Evolutionary conservation across 192 early-diverging fungal species (phyloP).

Genomic region (Coemansia sp.): DNA sequence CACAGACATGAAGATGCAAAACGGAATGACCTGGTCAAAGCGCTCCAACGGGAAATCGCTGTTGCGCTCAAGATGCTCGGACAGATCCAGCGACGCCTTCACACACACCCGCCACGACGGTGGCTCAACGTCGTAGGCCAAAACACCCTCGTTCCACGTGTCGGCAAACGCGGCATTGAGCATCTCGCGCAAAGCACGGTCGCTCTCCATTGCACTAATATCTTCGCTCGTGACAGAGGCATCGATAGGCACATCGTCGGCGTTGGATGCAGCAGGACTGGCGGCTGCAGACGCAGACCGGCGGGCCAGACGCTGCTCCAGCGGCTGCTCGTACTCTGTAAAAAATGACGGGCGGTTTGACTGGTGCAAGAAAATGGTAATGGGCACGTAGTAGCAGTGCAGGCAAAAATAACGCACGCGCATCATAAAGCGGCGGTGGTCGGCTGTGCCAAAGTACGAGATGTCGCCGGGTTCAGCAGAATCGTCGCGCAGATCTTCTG

Average conservation of each 20-base stretch:
- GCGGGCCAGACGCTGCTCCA: slow-evolving; percentile 19
- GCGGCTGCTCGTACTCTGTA: slow-evolving; percentile 54
- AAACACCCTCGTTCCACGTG: slow-evolving; percentile 50
- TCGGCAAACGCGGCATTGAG: slow-evolving; percentile 45
- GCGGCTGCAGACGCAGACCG: not conserved
- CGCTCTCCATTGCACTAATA: slow-evolving; percentile 21
- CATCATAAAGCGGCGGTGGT: slow-evolving; percentile 57
- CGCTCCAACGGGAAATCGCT: slow-evolving; percentile 49
- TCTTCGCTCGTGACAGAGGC: slow-evolving; percentile 11
- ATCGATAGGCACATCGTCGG: slow-evolving; percentile 5
- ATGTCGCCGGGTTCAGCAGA: slow-evolving; percentile 41
- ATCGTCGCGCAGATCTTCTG: slow-evolving; percentile 53
- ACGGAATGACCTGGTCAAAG: slow-evolving; percentile 55
- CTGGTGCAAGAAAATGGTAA: slow-evolving; percentile 49
- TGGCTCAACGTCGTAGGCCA: slow-evolving; percentile 47
- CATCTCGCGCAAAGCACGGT: slow-evolving; percentile 44
- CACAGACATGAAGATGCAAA: slow-evolving; percentile 55
- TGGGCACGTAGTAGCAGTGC: slow-evolving; percentile 56
- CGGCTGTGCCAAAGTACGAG: slow-evolving; percentile 50
- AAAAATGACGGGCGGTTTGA: slow-evolving; percentile 53
- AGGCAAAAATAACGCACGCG: slow-evolving; percentile 54
- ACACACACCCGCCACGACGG: slow-evolving; percentile 39
- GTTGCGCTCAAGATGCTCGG: slow-evolving; percentile 47
- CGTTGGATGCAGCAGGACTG: slow-evolving; percentile 4
- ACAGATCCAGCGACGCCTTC: slow-evolving; percentile 33